Base-by-base conservation (phyloP, 1,284 basidiomycete species). In the Apiotrichum akiyoshidainum region DNA sequence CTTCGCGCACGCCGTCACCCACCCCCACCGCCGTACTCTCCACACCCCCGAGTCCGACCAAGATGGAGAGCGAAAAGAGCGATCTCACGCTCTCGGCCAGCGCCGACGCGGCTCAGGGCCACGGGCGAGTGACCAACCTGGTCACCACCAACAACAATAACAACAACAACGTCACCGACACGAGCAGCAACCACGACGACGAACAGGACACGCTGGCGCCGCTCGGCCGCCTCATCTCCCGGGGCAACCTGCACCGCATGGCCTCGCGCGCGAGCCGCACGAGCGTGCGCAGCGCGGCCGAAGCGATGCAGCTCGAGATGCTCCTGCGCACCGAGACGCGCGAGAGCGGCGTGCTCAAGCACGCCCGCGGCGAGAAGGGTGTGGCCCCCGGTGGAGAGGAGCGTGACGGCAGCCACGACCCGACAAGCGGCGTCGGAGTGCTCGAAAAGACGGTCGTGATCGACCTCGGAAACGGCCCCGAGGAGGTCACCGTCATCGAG, bases 401-500 rank as follows among this genome's bases (percentile, higher is more conserved):
- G 3, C 3, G 34, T 33, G 46, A 16, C n/a, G 16, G 26, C n/a
- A n/a, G n/a, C 26, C 22, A 10, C 7, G 16, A 4, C 7, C 11
- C 31, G 46, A 13, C 10, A n/a, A 7, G 17, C 17, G n/a, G 26
- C 37, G 22, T n/a, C 31, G 60, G 60, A 10, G 54, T 63, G 39
- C 34, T 57, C 4, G 61, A 63, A 49, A 57, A 54, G 48, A 40
- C 22, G 8, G 34, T 44, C 4, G 26, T 19, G 1, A 51, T 64
- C 8, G 62, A 64, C 40, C 41, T 58, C 12, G 62, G 62, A 1
- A 26, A 58, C 9, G 62, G 62, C 12, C 60, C 57, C 3, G 73
- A 73, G 52, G 69, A 71, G 39, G 68, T 72, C 2, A 54, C 71
- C 10, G 45, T 73, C 7, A 59, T 75, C n/a, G 71, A 72, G 54